Evolutionary conservation across 2,329 filamentous ascomycete genomes (phyloP).

Genomic region (Passalora sequoiae): DNA sequence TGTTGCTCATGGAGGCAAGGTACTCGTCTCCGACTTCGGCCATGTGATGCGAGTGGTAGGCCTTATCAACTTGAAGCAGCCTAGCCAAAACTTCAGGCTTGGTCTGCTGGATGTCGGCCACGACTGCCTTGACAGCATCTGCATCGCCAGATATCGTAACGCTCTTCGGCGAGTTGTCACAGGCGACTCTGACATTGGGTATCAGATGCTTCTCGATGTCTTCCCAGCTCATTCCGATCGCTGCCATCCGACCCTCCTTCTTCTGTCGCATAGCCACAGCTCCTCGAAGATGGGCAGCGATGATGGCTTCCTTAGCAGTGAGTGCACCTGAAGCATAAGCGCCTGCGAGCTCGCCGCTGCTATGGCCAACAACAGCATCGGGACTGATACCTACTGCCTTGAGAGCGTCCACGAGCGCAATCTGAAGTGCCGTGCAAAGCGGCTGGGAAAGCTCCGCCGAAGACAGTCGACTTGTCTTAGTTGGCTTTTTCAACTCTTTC

Average conservation of each 20-base stretch:
- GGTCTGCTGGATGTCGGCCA: slow-evolving; percentile 32
- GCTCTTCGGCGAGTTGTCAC: slow-evolving; percentile 38
- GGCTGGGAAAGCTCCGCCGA: slow-evolving; percentile 45
- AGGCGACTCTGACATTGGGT: slow-evolving; percentile 29
- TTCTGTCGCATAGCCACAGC: slow-evolving; percentile 2
- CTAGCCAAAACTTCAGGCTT: slow-evolving; percentile 37
- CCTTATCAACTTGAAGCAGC: slow-evolving; percentile 38
- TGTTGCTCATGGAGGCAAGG: neutral
- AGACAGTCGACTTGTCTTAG: slow-evolving; percentile 8
- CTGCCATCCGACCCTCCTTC: slow-evolving; percentile 32
- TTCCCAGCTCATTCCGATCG: slow-evolving; percentile 26
- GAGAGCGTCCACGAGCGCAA: slow-evolving; percentile 46
- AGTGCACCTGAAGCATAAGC: slow-evolving; percentile 29
- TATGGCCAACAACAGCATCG: slow-evolving; percentile 29
- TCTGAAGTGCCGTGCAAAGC: slow-evolving; percentile 52
- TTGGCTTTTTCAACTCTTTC: slow-evolving; percentile 13
- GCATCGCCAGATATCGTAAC: slow-evolving; percentile 45
- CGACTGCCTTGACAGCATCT: slow-evolving; percentile 34
- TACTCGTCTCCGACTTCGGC: neutral
- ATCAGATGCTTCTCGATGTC: slow-evolving; percentile 19
- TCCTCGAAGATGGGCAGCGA: slow-evolving; percentile 19
- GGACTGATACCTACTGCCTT: slow-evolving; percentile 19
- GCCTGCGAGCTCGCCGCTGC: slow-evolving; percentile 31
- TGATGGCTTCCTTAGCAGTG: slow-evolving; percentile 14
- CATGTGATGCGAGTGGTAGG: slow-evolving; percentile 42